Evolutionary conservation across 2,329 filamentous ascomycete species (phyloP), one percentile per base, ranked within the genome.

Genomic region (Aspergillus ibericus): DNA sequence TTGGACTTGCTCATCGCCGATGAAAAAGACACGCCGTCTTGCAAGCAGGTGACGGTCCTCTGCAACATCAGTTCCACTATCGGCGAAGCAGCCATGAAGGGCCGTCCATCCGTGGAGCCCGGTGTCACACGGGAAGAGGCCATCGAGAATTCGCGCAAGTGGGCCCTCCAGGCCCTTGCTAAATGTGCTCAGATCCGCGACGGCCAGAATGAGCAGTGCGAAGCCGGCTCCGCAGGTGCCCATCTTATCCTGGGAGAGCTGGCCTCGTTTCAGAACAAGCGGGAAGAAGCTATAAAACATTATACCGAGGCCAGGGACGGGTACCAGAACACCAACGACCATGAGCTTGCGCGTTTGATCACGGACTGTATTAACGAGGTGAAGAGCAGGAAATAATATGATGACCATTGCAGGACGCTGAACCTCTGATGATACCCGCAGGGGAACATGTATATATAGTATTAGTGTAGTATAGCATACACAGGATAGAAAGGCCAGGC

Each of bases 241-340:
- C 86, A 90, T n/a, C 90, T 91, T 74, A 96, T 96, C 71, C 83
- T 96, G 54, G 93, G 88, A 22, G 90, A 96, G 67, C 88, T 97
- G 65, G 88, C 90, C 0, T 86, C 90, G 64, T 88, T 95, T 83
- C 77, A 87, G 59, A 88, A 89, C 1, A 83, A 90, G 66, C 68
- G 81, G 1, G 78, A 79, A 4, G 82, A 89, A 64, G 92, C 93
- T 1, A 82, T 82, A 67, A 82, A 81, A 66, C 84, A 84, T 69
- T 96, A 90, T 70, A 77, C 82, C 55, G 85, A 96, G 71, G 88
- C 90, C 9, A 82, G 85, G 55, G 81, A 81, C 18, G 29, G 1
- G 9, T 32, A 10, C 9, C 82, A 85, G 55, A 81, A 81, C 16
- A 3, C 20, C n/a, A 10, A 10, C 1, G 36, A 40, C 6, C 16